A percentile compares a stretch with the other conserved stretches of the same genome.
Conservation (phyloP, 148 eudicot species). For the Fagopyrum esculentum region DNA sequence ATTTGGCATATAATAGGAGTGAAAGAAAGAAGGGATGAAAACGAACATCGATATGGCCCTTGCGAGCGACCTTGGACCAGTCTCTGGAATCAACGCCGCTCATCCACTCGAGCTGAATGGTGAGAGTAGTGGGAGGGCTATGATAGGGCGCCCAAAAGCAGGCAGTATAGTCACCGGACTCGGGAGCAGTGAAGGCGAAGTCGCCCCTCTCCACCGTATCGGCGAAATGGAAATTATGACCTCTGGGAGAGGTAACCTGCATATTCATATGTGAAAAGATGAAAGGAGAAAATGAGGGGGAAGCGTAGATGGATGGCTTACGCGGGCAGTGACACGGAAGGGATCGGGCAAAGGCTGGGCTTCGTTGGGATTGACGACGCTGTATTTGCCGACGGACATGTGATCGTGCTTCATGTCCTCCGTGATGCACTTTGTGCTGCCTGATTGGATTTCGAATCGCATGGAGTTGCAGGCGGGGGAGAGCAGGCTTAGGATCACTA, state of each 20-base stretch:
- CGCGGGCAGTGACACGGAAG: constrained; percentile 57
- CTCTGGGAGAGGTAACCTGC: constrained; percentile 53
- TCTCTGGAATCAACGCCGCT: constrained; percentile 58
- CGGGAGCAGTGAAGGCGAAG: constrained; percentile 56
- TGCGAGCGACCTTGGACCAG: constrained; percentile 72
- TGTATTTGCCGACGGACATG: constrained; percentile 66
- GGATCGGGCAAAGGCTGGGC: constrained; percentile 40
- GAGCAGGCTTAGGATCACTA: neutral
- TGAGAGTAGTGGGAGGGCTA: constrained; percentile 29
- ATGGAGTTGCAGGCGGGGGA: constrained; percentile 22
- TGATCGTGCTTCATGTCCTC: constrained; percentile 56
- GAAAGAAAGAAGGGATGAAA: neutral
- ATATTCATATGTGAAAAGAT: neutral
- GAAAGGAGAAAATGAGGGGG: too few species aligned
- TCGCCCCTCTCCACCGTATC: constrained; percentile 44
- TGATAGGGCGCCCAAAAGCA: constrained; percentile 59
- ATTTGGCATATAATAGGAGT: too few species aligned
- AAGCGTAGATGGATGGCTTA: constrained; percentile 8
- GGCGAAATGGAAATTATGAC: constrained; percentile 44
- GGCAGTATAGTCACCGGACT: constrained; percentile 62
- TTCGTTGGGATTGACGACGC: constrained; percentile 38
- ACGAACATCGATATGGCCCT: constrained; percentile 56
- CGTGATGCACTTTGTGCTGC: constrained; percentile 59
- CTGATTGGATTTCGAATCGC: constrained; percentile 56
- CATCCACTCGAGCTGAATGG: constrained; percentile 64